A percentile compares a stretch with the other conserved stretches of the same genome.
phyloP scores from a whole-genome alignment of 805 yeast genomes.

The Saccharomycopsis fibuligera region DNA sequence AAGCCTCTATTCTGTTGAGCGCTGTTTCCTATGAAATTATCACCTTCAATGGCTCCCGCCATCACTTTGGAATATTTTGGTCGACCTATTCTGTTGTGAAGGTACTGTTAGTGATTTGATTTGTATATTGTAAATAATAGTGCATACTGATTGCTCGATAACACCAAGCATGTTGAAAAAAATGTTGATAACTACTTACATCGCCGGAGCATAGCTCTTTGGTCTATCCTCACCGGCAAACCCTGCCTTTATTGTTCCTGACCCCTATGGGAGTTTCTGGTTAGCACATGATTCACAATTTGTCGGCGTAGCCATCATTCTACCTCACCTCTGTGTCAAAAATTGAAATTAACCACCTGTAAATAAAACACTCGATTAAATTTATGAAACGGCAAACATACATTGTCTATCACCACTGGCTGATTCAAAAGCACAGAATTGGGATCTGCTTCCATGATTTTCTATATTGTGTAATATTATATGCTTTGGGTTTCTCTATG shows the following conservation, averaged over 20 bases:
- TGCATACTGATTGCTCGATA: background rate
- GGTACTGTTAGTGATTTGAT: conserved; percentile 13
- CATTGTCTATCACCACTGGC: conserved; percentile 71
- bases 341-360: too few species aligned
- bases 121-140: background rate
- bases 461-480: too few species aligned
- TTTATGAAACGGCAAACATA: too few species aligned
- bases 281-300: conserved; percentile 2
- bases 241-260: conserved; percentile 81
- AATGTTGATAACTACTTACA: conserved; percentile 33
- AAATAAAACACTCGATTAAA: too few species aligned
- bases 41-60: conserved; percentile 65
- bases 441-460: conserved; percentile 10
- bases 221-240: conserved; percentile 92
- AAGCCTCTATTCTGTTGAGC: conserved; percentile 79
- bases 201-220: conserved; percentile 51
- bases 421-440: conserved; percentile 52
- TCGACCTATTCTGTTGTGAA: conserved; percentile 48
- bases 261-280: conserved; percentile 46
- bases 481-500: too few species aligned
- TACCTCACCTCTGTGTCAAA: too few species aligned
- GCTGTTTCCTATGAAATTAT: conserved; percentile 63
- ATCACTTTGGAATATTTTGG: conserved; percentile 80
- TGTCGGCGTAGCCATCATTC: background rate
- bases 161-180: background rate